Percentiles rank a stretch among this genome's conserved stretches.
Conservation (phyloP, 225 moss, liverwort and hornwort genomes). For the Pseudoscleropodium purum region DNA sequence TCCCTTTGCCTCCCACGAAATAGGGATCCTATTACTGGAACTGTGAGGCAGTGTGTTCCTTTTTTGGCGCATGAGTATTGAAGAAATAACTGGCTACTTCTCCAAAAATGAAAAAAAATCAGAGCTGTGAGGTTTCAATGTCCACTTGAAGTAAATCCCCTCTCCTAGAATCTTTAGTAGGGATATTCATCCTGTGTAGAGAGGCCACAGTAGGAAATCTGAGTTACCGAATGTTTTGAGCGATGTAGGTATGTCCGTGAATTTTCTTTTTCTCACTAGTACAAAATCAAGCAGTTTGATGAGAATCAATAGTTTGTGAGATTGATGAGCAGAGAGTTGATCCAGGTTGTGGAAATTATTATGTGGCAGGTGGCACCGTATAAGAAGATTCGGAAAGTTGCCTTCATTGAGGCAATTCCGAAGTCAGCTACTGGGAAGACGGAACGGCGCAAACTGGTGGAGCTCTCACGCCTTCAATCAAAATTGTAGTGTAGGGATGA, state of each 20-base stretch:
- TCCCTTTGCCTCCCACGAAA: not conserved
- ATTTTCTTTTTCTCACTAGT: too few species aligned
- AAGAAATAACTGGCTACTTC: not conserved
- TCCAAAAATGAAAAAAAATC: not conserved
- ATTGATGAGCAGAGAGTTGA: too few species aligned
- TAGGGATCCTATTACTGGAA: not conserved
- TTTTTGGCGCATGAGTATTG: not conserved
- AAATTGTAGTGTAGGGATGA: conserved; percentile 13
- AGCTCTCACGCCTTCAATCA: conserved; percentile 21
- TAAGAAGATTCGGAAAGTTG: conserved; percentile 36
- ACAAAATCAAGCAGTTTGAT: too few species aligned
- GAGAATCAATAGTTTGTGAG: too few species aligned
- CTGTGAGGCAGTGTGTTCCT: not conserved
- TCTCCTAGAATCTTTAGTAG: not conserved
- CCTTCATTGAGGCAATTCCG: conserved; percentile 29
- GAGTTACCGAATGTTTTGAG: not conserved
- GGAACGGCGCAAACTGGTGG: conserved; percentile 31
- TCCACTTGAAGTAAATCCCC: not conserved
- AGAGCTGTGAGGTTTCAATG: not conserved
- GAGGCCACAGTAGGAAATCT: not conserved
- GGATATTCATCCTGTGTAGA: not conserved
- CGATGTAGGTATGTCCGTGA: not conserved
- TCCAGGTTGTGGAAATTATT: not conserved
- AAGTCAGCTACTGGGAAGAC: conserved; percentile 30
- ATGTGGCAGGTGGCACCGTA: conserved; percentile 34